These are phyloP conservation scores for Botrytis squamosa DNA, from an alignment of 2,329 filamentous ascomycete species.

Conservation along the genomic window DNA sequence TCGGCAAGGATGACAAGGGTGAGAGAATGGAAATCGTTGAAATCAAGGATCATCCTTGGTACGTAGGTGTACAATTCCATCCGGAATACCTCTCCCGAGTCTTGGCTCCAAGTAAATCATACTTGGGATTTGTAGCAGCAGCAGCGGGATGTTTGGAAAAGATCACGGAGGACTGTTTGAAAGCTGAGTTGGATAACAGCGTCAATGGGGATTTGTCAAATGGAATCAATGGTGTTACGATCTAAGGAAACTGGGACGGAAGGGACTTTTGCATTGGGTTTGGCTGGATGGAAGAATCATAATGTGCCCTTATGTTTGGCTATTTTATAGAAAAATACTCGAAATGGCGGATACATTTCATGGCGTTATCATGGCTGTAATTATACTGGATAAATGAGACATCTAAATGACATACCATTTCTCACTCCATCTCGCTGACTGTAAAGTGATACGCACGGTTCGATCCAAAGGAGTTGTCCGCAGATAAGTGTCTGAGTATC, in stretches of 20 bases:
- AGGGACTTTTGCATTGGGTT: constrained; percentile 11
- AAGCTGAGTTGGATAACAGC: constrained; percentile 13
- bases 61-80: constrained; percentile 83
- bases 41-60: constrained; percentile 79
- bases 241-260: constrained; percentile 11
- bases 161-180: constrained; percentile 28
- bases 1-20: constrained; percentile 76
- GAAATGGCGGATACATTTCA: constrained; percentile 1
- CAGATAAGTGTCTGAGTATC: constrained; percentile 4
- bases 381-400: background rate
- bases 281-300: constrained; percentile 6
- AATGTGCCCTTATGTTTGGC: background rate
- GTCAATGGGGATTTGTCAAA: constrained; percentile 16
- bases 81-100: constrained; percentile 82
- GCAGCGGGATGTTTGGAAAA: constrained; percentile 43
- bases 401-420: background rate
- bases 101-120: constrained; percentile 70
- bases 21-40: constrained; percentile 83
- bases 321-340: constrained; percentile 4
- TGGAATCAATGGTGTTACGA: constrained; percentile 19
- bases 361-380: constrained; percentile 16
- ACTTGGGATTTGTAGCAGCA: constrained; percentile 82
- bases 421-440: background rate
- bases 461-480: background rate
- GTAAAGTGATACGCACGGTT: constrained; percentile 1